Conservation (phyloP, 2,329 filamentous ascomycete species). For the Scedosporium aurantiacum region DNA sequence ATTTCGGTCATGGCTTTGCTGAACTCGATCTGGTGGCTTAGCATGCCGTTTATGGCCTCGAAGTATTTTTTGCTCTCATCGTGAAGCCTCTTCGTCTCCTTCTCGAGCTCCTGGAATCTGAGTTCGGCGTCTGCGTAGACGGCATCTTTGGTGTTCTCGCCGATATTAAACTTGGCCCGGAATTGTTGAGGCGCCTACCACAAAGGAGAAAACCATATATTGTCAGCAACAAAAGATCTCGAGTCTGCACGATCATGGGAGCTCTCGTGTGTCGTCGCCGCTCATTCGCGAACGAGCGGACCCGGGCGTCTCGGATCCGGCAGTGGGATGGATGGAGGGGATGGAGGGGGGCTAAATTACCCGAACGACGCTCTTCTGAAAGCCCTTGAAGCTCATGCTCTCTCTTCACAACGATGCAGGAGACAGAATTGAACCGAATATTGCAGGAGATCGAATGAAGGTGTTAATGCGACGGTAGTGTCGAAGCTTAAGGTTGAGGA, state of each 20-base stretch:
- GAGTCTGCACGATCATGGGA: background rate
- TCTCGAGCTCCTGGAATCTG: slow-evolving; percentile 86
- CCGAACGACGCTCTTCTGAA: slow-evolving; percentile 79
- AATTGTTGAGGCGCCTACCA: slow-evolving; percentile 75
- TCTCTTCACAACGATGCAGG: slow-evolving; percentile 5
- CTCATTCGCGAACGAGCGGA: background rate
- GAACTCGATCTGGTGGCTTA: slow-evolving; percentile 95
- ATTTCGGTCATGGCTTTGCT: slow-evolving; percentile 92
- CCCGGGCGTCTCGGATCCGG: slow-evolving; percentile 9
- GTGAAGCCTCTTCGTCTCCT: slow-evolving; percentile 91
- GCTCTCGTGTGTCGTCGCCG: background rate
- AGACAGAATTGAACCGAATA: background rate
- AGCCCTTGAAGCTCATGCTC: slow-evolving; percentile 91
- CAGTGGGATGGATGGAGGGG: background rate
- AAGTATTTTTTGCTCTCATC: slow-evolving; percentile 98
- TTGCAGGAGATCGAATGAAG: background rate
- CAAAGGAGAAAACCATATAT: background rate
- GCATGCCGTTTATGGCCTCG: slow-evolving; percentile 95
- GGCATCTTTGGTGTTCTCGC: slow-evolving; percentile 87
- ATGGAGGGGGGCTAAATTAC: slow-evolving; percentile 39
- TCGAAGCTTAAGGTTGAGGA: background rate
- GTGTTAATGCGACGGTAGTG: background rate
- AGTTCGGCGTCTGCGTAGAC: slow-evolving; percentile 92
- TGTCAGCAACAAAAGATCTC: background rate
- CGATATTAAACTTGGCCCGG: slow-evolving; percentile 87